Evolutionary conservation across 345 rosid genomes (phyloP).

Genomic region (Schrenkiella parvula): DNA sequence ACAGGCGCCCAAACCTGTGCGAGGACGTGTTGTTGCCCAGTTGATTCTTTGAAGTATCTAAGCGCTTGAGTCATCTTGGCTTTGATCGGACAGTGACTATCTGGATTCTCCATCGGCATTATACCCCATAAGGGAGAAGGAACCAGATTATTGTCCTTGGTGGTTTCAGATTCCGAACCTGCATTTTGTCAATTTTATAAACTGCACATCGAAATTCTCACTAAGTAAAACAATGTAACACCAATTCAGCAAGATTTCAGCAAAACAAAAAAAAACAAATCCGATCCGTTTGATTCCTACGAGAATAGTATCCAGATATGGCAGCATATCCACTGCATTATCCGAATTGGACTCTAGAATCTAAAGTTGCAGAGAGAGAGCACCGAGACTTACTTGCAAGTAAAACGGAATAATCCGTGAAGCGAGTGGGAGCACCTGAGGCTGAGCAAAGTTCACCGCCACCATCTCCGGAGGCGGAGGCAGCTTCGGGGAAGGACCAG

Average conservation of each 20-base stretch:
- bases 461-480: conserved; percentile 14
- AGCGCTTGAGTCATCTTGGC: conserved; percentile 90
- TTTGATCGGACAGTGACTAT: conserved; percentile 58
- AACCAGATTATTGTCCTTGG: conserved; percentile 36
- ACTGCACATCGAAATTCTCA: background rate
- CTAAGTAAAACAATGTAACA: too few relatives aligned
- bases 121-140: conserved; percentile 50
- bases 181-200: conserved; percentile 16
- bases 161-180: conserved; percentile 43
- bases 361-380: background rate
- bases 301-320: conserved; percentile 1
- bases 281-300: conserved; percentile 13
- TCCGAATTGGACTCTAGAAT: background rate
- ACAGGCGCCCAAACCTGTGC: conserved; percentile 97
- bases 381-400: conserved; percentile 46
- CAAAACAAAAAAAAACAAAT: background rate
- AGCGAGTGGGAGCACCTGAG: conserved; percentile 29
- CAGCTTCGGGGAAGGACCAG: conserved; percentile 73
- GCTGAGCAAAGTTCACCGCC: conserved; percentile 36
- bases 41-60: conserved; percentile 70
- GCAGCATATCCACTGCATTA: conserved; percentile 14
- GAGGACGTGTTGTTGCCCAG: conserved; percentile 80
- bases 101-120: conserved; percentile 56
- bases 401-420: conserved; percentile 45
- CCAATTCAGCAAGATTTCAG: background rate